phyloP scores from a whole-genome alignment of 78 protist genomes.

The Speleostelium caveatum region DNA sequence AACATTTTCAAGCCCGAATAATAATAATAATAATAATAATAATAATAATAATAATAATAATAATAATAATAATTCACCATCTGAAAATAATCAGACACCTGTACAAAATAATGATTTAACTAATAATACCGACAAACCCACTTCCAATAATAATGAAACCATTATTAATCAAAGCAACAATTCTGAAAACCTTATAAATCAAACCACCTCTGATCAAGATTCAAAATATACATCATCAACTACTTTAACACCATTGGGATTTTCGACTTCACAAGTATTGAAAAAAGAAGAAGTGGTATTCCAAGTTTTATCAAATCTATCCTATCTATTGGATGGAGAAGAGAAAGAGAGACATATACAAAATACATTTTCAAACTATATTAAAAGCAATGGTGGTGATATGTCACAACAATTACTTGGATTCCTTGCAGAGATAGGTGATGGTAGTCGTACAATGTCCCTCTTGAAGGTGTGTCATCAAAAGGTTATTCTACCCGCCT shows the following conservation, averaged over 20 bases:
- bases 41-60: background rate
- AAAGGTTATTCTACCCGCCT: slow-evolving; percentile 56
- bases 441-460: slow-evolving; percentile 29
- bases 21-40: background rate
- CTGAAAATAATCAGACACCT: background rate
- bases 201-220: background rate
- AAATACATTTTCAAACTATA: slow-evolving; percentile 11
- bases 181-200: background rate
- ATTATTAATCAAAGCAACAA: background rate
- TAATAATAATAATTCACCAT: background rate
- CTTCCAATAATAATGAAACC: background rate
- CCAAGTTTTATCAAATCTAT: slow-evolving; percentile 27
- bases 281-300: slow-evolving; percentile 68
- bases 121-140: background rate
- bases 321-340: slow-evolving; percentile 43
- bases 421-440: slow-evolving; percentile 8
- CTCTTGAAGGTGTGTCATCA: slow-evolving; percentile 67
- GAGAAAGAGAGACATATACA: slow-evolving; percentile 46
- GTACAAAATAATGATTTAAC: background rate
- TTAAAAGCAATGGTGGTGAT: slow-evolving; percentile 56
- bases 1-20: slow-evolving; percentile 11
- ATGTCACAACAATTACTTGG: slow-evolving; percentile 29
- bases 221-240: slow-evolving; percentile 53
- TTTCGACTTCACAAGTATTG: slow-evolving; percentile 50
- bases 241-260: slow-evolving; percentile 49